A percentile compares a stretch with the other conserved stretches of the same genome.
Conservation (phyloP, 129 eudicot species). For the Arctium minus region DNA sequence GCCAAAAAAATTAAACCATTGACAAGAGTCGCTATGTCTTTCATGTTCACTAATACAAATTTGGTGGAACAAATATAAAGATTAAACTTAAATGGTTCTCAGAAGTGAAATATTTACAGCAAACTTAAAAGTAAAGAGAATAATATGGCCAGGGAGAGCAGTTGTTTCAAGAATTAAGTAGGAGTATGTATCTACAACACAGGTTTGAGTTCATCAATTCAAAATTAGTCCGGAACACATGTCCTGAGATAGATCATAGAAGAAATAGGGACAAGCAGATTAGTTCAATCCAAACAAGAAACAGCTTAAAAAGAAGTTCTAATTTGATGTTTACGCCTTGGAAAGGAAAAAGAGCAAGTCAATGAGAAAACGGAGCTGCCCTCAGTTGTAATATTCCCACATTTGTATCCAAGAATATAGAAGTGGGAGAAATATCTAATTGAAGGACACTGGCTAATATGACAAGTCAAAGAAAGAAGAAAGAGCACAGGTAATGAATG, state of each 20-base stretch:
- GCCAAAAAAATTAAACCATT: neutral
- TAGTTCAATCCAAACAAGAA: no score
- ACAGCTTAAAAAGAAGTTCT: neutral
- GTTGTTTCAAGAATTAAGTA: neutral
- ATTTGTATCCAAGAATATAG: no score
- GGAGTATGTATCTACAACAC: neutral
- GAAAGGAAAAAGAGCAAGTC: neutral
- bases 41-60: neutral
- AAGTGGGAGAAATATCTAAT: no score
- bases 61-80: neutral
- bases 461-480: neutral
- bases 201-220: neutral
- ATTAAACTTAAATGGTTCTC: neutral
- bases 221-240: neutral
- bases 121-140: neutral
- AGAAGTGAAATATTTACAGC: neutral
- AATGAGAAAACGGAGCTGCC: neutral
- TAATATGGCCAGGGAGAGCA: neutral
- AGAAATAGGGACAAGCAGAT: neutral
- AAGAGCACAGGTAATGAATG: neutral
- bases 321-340: neutral
- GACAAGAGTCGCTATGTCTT: neutral
- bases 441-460: no score
- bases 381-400: no score
- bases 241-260: neutral